Base-by-base conservation (phyloP, 2,329 filamentous ascomycete genomes). In the Hymenoscyphus salicellus region DNA sequence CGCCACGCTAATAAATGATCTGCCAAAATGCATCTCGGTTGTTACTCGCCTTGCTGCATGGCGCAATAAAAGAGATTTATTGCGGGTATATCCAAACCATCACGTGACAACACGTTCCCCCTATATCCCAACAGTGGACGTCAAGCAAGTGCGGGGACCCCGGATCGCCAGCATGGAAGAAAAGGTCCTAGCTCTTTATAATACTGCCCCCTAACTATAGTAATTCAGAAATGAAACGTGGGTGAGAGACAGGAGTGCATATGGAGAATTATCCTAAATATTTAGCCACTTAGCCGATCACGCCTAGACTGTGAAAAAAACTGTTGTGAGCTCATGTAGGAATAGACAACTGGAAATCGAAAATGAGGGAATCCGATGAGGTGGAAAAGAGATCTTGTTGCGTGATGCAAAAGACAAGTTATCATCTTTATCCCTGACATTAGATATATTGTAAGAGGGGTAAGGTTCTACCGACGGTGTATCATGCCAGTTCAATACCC, bases 1-100 rank as follows among this genome's bases (percentile, higher is more conserved):
- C 43, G 58, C 32, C 20, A 52, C 20, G 20, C 11, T 36, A 38
- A 33, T 20, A 20, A 38, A 38, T 26, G 59, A 64, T 64, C 63
- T 61, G 59, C 63, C 43, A 58, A 55, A 64, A 58, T 58, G 49
- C 43, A 52, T 63, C 56, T 60, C 62, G 56, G 57, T 33, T 60
- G 33, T 26, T 8, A 38, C 30, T 32, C 43, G 49, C 36, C n/a
- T 26, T 28, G 43, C 11, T 2, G 58, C 32, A 41, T 26, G 5
- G 16, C n/a, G 32, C 33, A 46, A 38, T 38, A 38, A 38, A 28
- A 36, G 17, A 26, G 7, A 16, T 36, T 41, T 16, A 11, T 11
- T 28, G 38, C 8, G 58, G 32, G 11, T 43, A 32, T 57, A n/a
- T 20, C 33, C 11, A 49, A 3, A 16, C 1, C n/a, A 30, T 41